Conservation (phyloP, 75 land plant genomes). For the Larix kaempferi region DNA sequence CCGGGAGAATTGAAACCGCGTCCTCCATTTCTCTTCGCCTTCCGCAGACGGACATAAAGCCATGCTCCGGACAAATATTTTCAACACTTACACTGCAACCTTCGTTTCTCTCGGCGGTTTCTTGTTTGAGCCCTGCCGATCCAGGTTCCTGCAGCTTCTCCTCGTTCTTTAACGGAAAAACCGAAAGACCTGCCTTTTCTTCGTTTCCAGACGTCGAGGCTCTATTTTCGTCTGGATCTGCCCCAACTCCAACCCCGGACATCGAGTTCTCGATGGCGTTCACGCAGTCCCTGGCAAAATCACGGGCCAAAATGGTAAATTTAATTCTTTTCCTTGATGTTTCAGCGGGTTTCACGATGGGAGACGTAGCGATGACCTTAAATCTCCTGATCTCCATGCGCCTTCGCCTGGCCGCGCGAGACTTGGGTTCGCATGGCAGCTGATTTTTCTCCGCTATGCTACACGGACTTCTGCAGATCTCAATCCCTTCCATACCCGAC, state of each 20-base stretch:
- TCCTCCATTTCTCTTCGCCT: constrained; percentile 96
- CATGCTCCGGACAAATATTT: constrained; percentile 26
- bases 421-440: constrained; percentile 16
- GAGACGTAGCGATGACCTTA: constrained; percentile 22
- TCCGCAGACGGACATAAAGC: constrained; percentile 64
- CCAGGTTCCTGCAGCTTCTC: neutral
- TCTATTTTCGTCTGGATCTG: too few relatives aligned
- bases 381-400: constrained; percentile 56
- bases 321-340: constrained; percentile 6
- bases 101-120: neutral
- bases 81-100: neutral
- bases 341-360: constrained; percentile 1
- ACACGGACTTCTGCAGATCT: constrained; percentile 39
- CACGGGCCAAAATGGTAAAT: neutral
- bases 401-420: constrained; percentile 38
- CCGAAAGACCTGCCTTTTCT: neutral
- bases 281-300: neutral
- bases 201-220: neutral
- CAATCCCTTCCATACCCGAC: constrained; percentile 27
- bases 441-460: constrained; percentile 9
- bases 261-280: neutral
- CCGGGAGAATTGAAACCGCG: constrained; percentile 49
- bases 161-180: neutral
- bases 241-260: neutral
- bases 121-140: neutral